These are phyloP conservation scores for Chromera velia DNA, from an alignment of 73 alveolate genomes.

Conservation along the genomic window DNA sequence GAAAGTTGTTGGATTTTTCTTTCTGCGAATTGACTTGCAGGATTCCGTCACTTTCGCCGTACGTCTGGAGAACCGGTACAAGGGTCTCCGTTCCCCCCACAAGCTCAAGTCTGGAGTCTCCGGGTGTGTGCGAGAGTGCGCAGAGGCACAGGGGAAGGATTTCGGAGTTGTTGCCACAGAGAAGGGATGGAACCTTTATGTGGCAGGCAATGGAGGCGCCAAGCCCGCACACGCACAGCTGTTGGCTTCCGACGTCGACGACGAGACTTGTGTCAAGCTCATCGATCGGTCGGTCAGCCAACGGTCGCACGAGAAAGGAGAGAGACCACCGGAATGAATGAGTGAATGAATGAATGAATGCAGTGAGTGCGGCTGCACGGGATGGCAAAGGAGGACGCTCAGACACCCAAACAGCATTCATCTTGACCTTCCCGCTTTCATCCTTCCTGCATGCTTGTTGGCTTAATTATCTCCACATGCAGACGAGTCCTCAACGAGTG, in stretches of 20 bases:
- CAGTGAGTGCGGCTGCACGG: too few species aligned
- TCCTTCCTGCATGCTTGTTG: too few species aligned
- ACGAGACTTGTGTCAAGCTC: neutral
- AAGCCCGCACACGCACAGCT: neutral
- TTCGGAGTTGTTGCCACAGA: constrained; percentile 21
- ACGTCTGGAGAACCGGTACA: constrained; percentile 10
- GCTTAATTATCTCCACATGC: too few species aligned
- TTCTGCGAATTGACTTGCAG: too few species aligned
- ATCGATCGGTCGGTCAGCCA: too few species aligned
- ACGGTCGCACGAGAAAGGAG: too few species aligned
- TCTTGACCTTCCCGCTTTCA: too few species aligned
- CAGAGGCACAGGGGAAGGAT: constrained; percentile 34
- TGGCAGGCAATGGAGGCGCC: constrained; percentile 1
- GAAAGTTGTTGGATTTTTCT: too few species aligned
- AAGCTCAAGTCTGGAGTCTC: constrained; percentile 25
- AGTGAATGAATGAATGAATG: too few species aligned
- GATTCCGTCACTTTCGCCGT: constrained; percentile 26
- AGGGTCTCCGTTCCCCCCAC: constrained; percentile 32
- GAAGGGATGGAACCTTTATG: neutral
- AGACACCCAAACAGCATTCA: too few species aligned
- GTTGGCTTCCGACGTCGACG: neutral
- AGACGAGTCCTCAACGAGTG: too few species aligned
- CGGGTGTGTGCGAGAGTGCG: constrained; percentile 31
- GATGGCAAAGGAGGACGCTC: neutral
- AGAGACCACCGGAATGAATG: too few species aligned